Evolutionary conservation across 345 rosid species (phyloP).

Genomic region (Laguncularia racemosa): DNA sequence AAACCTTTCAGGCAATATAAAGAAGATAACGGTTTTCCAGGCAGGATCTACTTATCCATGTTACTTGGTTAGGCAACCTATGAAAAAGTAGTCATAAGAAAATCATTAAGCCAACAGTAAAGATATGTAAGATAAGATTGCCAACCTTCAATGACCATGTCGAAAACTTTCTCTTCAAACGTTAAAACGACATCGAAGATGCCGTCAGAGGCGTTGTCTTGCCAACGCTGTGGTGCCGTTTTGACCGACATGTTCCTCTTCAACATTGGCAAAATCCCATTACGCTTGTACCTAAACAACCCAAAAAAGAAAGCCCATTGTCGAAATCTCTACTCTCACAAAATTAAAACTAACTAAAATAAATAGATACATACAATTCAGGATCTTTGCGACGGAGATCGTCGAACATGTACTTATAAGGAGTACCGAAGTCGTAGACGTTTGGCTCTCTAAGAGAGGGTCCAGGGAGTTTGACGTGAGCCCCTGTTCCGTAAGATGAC

Average conservation of each 20-base stretch:
- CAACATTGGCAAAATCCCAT: constrained; percentile 92
- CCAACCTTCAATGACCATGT: constrained; percentile 82
- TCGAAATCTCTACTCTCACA: neutral
- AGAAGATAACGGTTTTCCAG: no score
- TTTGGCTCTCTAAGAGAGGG: constrained; percentile 85
- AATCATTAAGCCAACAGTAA: neutral
- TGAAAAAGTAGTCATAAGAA: neutral
- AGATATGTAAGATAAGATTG: neutral
- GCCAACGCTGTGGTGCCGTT: constrained; percentile 94
- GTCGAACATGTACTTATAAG: constrained; percentile 92
- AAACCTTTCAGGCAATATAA: no score
- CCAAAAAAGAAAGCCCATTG: no score
- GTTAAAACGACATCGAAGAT: constrained; percentile 65
- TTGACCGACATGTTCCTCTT: constrained; percentile 76
- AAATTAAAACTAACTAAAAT: neutral
- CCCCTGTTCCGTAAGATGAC: constrained; percentile 89
- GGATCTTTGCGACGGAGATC: constrained; percentile 96
- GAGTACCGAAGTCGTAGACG: constrained; percentile 93
- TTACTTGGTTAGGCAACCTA: no score
- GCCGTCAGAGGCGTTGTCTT: constrained; percentile 89
- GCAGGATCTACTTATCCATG: no score
- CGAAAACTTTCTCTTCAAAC: constrained; percentile 93
- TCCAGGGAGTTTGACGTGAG: constrained; percentile 88
- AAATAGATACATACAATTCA: constrained; percentile 56
- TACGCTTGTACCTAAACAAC: constrained; percentile 66